phyloP scores from a whole-genome alignment of 768 basidiomycete species.

The Gymnopilus junonius region DNA sequence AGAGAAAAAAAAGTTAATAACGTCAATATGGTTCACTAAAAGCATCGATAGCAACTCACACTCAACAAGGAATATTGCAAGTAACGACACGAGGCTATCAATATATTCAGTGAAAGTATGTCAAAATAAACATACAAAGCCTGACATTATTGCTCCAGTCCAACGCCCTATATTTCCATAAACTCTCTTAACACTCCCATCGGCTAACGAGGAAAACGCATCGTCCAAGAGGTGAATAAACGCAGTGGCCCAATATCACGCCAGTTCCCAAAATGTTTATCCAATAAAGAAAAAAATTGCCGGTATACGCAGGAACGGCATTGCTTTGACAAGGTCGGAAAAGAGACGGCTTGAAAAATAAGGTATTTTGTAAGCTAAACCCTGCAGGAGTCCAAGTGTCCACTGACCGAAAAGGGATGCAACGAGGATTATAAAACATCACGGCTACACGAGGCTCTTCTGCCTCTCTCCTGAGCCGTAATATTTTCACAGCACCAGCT shows the following conservation, averaged over 20 bases:
- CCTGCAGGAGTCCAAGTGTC: neutral
- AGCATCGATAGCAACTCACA: slow-evolving; percentile 50
- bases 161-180: slow-evolving; percentile 57
- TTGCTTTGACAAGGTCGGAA: slow-evolving; percentile 67
- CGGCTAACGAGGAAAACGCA: slow-evolving; percentile 63
- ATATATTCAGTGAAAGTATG: neutral
- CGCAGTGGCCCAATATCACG: slow-evolving; percentile 81
- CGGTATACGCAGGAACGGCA: slow-evolving; percentile 63
- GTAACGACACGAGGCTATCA: slow-evolving; percentile 43
- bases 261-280: slow-evolving; percentile 89
- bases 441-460: slow-evolving; percentile 31
- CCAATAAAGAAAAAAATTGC: slow-evolving; percentile 79
- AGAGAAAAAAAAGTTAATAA: neutral
- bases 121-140: slow-evolving; percentile 12
- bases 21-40: neutral
- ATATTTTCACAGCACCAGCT: neutral
- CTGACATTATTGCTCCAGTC: slow-evolving; percentile 78
- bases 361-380: neutral
- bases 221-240: slow-evolving; percentile 86
- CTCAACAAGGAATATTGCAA: slow-evolving; percentile 80
- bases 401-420: slow-evolving; percentile 68
- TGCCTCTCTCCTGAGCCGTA: slow-evolving; percentile 2
- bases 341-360: slow-evolving; percentile 57
- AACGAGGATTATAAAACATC: slow-evolving; percentile 57
- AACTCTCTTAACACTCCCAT: slow-evolving; percentile 44